Conservation (phyloP, 306 rosid species). For the Dicorynia guianensis region DNA sequence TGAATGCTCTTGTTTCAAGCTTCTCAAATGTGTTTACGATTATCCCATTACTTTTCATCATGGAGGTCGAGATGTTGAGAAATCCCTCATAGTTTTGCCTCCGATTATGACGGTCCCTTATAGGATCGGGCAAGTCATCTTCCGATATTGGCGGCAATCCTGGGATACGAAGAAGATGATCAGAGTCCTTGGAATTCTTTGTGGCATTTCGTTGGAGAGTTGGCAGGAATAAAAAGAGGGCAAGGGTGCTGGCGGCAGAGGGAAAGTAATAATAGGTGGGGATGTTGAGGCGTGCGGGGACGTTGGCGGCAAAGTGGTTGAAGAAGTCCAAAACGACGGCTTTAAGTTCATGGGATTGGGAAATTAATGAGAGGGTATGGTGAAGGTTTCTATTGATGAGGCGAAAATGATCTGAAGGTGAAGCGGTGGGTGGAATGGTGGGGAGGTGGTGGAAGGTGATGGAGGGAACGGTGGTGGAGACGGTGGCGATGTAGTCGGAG, state of each 20-base stretch:
- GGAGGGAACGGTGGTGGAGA: slow-evolving; percentile 41
- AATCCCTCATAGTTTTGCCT: slow-evolving; percentile 22
- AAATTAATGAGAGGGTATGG: slow-evolving; percentile 28
- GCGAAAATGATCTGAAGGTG: slow-evolving; percentile 8
- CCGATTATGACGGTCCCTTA: slow-evolving; percentile 38
- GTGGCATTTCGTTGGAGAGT: slow-evolving; percentile 28
- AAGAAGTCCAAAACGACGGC: slow-evolving; percentile 58
- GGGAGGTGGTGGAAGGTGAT: slow-evolving; percentile 49
- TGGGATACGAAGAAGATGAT: slow-evolving; percentile 12
- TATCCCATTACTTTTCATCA: slow-evolving; percentile 42
- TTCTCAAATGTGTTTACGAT: slow-evolving; percentile 52
- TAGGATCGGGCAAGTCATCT: slow-evolving; percentile 41
- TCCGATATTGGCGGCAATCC: slow-evolving; percentile 36
- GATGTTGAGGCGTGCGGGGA: slow-evolving; percentile 37
- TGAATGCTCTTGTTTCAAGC: slow-evolving; percentile 38
- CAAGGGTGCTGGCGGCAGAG: slow-evolving; percentile 34
- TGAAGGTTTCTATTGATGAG: not conserved
- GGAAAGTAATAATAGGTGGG: slow-evolving; percentile 53
- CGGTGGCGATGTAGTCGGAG: slow-evolving; percentile 40
- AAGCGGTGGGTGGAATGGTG: too few species aligned
- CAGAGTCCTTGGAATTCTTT: slow-evolving; percentile 34
- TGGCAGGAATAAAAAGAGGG: slow-evolving; percentile 15
- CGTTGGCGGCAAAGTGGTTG: slow-evolving; percentile 33
- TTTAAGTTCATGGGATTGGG: not conserved
- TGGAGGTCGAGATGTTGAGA: not conserved